These are phyloP conservation scores for Lanmaoa rubissima DNA, from an alignment of 768 basidiomycete genomes.

Conservation along the genomic window DNA sequence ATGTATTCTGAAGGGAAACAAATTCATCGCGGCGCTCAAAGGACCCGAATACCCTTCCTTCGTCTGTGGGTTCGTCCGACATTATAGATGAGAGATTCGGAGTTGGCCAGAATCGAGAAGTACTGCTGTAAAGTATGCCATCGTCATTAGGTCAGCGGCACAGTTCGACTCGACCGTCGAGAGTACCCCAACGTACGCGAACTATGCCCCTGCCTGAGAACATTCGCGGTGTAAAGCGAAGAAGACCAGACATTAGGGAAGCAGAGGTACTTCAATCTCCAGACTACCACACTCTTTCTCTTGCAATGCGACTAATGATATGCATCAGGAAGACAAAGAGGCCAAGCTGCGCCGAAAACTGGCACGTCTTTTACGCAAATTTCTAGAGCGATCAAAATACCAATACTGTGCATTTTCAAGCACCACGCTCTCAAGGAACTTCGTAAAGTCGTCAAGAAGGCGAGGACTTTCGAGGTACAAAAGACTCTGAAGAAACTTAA, in stretches of 20 bases:
- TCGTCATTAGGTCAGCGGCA: constrained; percentile 24
- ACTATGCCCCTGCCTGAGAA: constrained; percentile 7
- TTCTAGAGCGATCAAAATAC: constrained; percentile 7
- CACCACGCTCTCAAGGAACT: constrained; percentile 74
- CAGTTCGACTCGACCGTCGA: too few species aligned
- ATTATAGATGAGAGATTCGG: constrained; percentile 17
- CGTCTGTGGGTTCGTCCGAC: constrained; percentile 39
- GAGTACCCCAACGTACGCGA: background rate
- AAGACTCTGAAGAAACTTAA: constrained; percentile 83
- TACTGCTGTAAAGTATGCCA: background rate
- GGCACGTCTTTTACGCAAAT: constrained; percentile 38
- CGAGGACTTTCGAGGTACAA: constrained; percentile 76
- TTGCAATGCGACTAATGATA: constrained; percentile 1
- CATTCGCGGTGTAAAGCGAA: constrained; percentile 42
- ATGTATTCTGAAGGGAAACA: constrained; percentile 43
- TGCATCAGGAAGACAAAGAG: constrained; percentile 39
- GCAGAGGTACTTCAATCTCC: constrained; percentile 13
- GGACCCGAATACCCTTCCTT: constrained; percentile 47
- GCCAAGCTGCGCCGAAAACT: constrained; percentile 52
- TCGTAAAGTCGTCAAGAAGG: constrained; percentile 75
- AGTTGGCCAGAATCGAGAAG: background rate
- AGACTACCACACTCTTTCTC: background rate
- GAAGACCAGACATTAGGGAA: constrained; percentile 40
- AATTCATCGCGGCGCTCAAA: constrained; percentile 69
- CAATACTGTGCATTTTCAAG: constrained; percentile 39